Base-by-base conservation (phyloP, 208 protist genomes). In the Blechomonas ayalai region DNA sequence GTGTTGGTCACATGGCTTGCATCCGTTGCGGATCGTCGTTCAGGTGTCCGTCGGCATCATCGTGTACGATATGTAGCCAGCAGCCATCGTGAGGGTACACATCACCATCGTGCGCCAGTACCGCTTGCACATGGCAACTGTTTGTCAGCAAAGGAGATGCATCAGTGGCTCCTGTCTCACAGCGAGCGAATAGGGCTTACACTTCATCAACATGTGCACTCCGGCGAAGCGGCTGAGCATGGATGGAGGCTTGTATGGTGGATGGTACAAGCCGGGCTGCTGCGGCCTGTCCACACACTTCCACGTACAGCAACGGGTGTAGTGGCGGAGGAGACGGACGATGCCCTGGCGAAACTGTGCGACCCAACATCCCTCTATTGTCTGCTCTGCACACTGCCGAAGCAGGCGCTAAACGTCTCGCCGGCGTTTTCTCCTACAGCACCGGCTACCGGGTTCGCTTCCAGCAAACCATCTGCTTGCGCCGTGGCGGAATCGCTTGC, bases 401-500 rank as follows among this genome's bases (percentile, higher is more conserved):
- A 24, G 16, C 10, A 10, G 15, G 52, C 43, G 19, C 19, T 46
- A 27, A 7, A 36, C 6, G 42, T 9, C 5, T 13, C 15, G 15
- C 23, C 19, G 12, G 8, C 28, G 27, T 13, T 19, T 19, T 26
- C 28, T 26, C 22, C 19, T 4, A 9, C n/a, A 8, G 19, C 31
- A n/a, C 31, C n/a, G 12, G 12, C 31, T 34, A 34, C 31, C n/a
- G 31, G 12, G 12, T n/a, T 34, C 31, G 10, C 31, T 52, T 2
- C n/a, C 20, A 23, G 31, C 8, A 19, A n/a, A 32, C n/a, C 8
- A 22, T 22, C 15, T n/a, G 4, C 56, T 5, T 33, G 43, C 33
- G 45, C 42, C 18, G 49, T 69, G 39, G 62, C 62, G n/a, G 67
- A 76, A 35, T 69, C 51, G 22, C 23, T 82, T 13, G 74, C 63